Base-by-base conservation (phyloP, 352 stramenopile species). In the Globisporangium cylindrosporum region DNA sequence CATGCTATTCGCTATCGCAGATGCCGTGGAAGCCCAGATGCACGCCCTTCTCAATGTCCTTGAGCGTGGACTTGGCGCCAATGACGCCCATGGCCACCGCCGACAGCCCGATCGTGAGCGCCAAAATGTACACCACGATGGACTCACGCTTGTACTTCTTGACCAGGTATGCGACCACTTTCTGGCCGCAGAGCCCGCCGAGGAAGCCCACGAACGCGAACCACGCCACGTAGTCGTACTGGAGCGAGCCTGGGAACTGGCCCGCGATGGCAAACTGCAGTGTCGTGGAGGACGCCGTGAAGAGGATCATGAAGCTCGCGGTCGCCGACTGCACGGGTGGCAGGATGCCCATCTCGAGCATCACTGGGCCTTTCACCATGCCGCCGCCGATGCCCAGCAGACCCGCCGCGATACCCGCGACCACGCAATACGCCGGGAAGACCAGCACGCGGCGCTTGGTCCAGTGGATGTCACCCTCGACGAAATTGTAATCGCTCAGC, bases 291-390 rank as follows among this genome's bases (percentile, higher is more conserved):
- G 96, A 94, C n/a, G 94, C 97, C 8, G 88, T 95, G 74, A 92
- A 95, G 8, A 95, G 66, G 56, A 95, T 93, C 88, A 95, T 95
- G 72, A 90, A 95, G 66, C 95, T 97, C 41, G 93, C 95, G 1
- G 96, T 98, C 24, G 95, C 94, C 5, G 89, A 96, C 34, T 97
- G 90, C 56, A 95, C 84, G 6, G 78, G 72, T 1, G 88, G 88
- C 27, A 98, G 76, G 27, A 99, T 93, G 18, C 96, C 97, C 91
- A 99, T 99, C 34, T 98, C 92, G 1, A 99, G 87, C 97, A 99
- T 98, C 60, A 99, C 88, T 0, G 97, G 97, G 0, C 97, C 96
- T 68, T 98, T 99, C 27, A 99, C 94, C 79, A 99, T 99, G 51
- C 97, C 97, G 49, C 97, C 97, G 55, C 97, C 97, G 22, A 99